Conservation (phyloP, 176 grass and related monocot genomes). For the Zizania latifolia region DNA sequence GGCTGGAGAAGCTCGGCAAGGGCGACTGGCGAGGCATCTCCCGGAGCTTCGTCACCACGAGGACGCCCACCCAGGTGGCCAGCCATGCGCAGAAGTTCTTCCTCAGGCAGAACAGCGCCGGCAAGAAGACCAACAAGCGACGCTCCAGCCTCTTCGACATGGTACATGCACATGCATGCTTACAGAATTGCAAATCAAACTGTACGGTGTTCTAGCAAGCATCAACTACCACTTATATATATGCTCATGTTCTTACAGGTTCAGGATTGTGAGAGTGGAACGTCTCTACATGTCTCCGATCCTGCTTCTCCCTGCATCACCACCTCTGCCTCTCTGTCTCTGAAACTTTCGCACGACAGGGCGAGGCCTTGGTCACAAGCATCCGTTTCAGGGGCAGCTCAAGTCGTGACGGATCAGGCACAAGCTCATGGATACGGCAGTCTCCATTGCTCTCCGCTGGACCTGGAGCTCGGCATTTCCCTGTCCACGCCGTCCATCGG, state of each 20-base stretch:
- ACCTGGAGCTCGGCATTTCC: constrained; percentile 30
- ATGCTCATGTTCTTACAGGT: not conserved
- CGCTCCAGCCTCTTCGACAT: constrained; percentile 69
- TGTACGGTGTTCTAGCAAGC: not conserved
- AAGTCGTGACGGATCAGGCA: not conserved
- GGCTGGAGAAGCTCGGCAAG: constrained; percentile 61
- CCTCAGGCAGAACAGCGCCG: constrained; percentile 42
- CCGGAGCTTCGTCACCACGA: constrained; percentile 56
- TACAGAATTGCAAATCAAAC: not conserved
- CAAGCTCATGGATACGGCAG: constrained; percentile 12
- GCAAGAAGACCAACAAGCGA: constrained; percentile 44
- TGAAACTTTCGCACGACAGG: not conserved
- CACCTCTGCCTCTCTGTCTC: not conserved
- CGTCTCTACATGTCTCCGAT: not conserved
- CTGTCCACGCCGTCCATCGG: constrained; percentile 11
- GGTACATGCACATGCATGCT: constrained; percentile 10
- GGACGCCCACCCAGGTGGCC: constrained; percentile 69
- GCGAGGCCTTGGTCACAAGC: not conserved
- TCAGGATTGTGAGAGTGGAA: not conserved
- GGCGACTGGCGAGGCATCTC: constrained; percentile 87
- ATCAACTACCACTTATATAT: not conserved
- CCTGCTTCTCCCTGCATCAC: not conserved
- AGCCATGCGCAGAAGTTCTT: constrained; percentile 88
- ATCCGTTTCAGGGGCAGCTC: not conserved
- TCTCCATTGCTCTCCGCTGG: not conserved